A percentile compares a stretch with the other conserved stretches of the same genome.
Conservation (phyloP, 768 basidiomycete species). For the Lanmaoa pseudosensibilis region DNA sequence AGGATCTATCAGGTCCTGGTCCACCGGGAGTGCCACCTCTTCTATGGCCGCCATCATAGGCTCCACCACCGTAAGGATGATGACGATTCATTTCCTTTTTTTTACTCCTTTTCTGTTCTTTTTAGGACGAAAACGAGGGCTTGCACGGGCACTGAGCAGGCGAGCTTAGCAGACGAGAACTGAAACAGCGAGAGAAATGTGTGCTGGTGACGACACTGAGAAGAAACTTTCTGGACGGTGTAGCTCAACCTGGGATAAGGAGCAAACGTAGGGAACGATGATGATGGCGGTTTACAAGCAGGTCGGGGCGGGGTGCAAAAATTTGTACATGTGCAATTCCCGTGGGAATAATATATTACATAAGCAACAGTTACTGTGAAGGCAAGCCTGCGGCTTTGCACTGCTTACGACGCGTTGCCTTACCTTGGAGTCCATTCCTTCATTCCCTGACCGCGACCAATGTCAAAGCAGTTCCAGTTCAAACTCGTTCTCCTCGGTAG, state of each 20-base stretch:
- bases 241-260: constrained; percentile 26
- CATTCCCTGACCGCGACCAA: constrained; percentile 40
- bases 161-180: constrained; percentile 27
- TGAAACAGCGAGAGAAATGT: constrained; percentile 19
- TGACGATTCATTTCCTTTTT: constrained; percentile 72
- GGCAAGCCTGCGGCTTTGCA: constrained; percentile 3
- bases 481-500: constrained; percentile 94
- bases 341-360: constrained; percentile 31
- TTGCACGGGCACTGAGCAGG: constrained; percentile 26
- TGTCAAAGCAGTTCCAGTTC: constrained; percentile 94
- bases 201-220: constrained; percentile 20
- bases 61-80: constrained; percentile 73
- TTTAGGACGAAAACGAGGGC: constrained; percentile 26
- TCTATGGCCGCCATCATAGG: constrained; percentile 59
- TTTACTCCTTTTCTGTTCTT: constrained; percentile 28
- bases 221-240: constrained; percentile 23
- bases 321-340: constrained; percentile 30
- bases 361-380: constrained; percentile 22
- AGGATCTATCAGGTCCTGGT: constrained; percentile 72
- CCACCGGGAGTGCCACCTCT: constrained; percentile 67
- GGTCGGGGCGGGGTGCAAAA: constrained; percentile 24
- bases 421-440: constrained; percentile 13
- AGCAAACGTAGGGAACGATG: constrained; percentile 26
- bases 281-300: constrained; percentile 41
- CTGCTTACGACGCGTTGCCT: constrained; percentile 1